Evolutionary conservation across 2,329 filamentous ascomycete genomes (phyloP), one percentile per base, ranked within the genome.

Genomic region (Colletotrichum gigasporum): DNA sequence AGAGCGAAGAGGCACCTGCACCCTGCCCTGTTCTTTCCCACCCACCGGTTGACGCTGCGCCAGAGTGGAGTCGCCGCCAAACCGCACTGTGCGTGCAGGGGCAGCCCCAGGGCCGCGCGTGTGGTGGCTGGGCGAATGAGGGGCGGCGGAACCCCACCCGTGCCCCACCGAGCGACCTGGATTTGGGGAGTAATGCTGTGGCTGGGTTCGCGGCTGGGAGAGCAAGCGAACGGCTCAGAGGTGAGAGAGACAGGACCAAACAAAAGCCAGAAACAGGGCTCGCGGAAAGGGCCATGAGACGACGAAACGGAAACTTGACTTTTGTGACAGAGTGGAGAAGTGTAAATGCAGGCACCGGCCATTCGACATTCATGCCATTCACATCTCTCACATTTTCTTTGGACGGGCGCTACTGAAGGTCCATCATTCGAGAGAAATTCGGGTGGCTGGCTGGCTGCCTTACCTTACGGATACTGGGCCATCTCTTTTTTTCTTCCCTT

Each of bases 81-180:
- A 12, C 47, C 55, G 47, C 56, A 61, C 56, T 48, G 56, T 64
- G 56, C n/a, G 47, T 61, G 56, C 56, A 63, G 61, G 61, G 61
- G 39, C 47, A 2, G 47, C 34, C 61, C 61, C 55, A 60, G 50
- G 61, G 61, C 61, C 61, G 61, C 61, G 61, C 56, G 61, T 64
- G 61, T 64, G 56, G 56, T 64, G 61, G 61, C 61, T 64, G 61
- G 61, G 48, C 61, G 61, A 61, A 64, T 64, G 61, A 64, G 48
- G 61, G 56, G 48, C 42, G 32, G 22, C 3, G 8, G 0, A 0
- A n/a, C 32, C 35, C 56, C 61, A 64, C 56, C 2, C 1, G 5
- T 10, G 20, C 47, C n/a, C 61, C 42, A 44, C 50, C 56, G 7
- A 10, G 34, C 9, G 26, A 54, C n/a, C 61, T 50, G 32, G 41